Conservation (phyloP, 1,284 basidiomycete species). For the Cryptococcus sp. region DNA sequence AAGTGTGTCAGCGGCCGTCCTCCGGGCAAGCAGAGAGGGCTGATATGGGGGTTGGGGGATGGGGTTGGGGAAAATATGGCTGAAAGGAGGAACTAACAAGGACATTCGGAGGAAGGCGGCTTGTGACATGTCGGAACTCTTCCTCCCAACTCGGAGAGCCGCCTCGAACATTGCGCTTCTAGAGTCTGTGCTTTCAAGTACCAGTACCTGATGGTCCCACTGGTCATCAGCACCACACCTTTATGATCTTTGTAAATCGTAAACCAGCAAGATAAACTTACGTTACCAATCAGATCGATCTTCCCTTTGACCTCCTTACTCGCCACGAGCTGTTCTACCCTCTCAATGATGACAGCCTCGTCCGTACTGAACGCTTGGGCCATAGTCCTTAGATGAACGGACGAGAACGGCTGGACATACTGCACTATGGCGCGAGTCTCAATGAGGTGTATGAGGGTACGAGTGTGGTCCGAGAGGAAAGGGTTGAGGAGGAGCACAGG, state of each 20-base stretch:
- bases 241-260: neutral
- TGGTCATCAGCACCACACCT: neutral
- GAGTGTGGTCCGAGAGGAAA: slow-evolving; percentile 22
- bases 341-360: slow-evolving; percentile 21
- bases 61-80: no score
- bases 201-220: slow-evolving; percentile 21
- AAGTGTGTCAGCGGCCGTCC: no score
- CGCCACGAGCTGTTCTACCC: slow-evolving; percentile 32
- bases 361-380: slow-evolving; percentile 30
- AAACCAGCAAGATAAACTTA: no score
- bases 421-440: slow-evolving; percentile 37
- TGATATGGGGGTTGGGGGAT: no score
- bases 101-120: slow-evolving; percentile 36
- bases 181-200: slow-evolving; percentile 22
- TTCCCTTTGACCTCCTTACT: slow-evolving; percentile 28
- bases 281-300: slow-evolving; percentile 42
- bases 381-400: slow-evolving; percentile 36
- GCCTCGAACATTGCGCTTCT: slow-evolving; percentile 27
- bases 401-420: slow-evolving; percentile 41
- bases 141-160: slow-evolving; percentile 24
- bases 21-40: no score
- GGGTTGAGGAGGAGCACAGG: slow-evolving; percentile 19
- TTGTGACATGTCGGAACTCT: slow-evolving; percentile 19
- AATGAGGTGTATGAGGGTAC: slow-evolving; percentile 25
- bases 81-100: slow-evolving; percentile 32